Conservation (phyloP, 1,284 basidiomycete genomes). For the Microbotryum scabiosae region DNA sequence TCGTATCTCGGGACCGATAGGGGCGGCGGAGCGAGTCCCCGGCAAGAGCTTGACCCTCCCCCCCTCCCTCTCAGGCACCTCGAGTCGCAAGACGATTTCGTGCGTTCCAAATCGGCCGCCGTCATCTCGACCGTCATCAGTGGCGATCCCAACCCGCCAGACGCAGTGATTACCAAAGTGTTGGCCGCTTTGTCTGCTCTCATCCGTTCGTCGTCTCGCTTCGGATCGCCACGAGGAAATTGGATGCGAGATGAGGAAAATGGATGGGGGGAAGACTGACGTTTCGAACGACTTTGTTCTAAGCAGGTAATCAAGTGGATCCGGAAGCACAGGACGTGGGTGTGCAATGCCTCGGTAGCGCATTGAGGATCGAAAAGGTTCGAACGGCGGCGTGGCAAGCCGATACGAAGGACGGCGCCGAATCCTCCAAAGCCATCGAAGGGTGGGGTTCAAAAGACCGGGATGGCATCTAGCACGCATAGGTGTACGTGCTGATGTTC, state of each 20-base stretch:
- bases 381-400: constrained; percentile 49
- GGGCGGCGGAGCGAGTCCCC: neutral
- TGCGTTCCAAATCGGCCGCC: constrained; percentile 79
- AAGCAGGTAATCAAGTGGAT: constrained; percentile 23
- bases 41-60: neutral
- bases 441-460: constrained; percentile 46
- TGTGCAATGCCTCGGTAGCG: constrained; percentile 77
- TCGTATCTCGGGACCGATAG: constrained; percentile 1
- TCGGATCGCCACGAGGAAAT: no score
- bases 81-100: constrained; percentile 83
- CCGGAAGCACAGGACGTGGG: constrained; percentile 75
- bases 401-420: constrained; percentile 30
- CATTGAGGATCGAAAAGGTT: constrained; percentile 72
- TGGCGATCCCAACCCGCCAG: constrained; percentile 38
- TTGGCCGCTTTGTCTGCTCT: constrained; percentile 12
- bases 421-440: constrained; percentile 40
- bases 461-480: no score
- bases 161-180: constrained; percentile 16
- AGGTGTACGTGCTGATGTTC: neutral
- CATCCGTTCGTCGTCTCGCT: constrained; percentile 33
- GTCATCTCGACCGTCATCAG: constrained; percentile 79
- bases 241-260: no score
- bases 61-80: constrained; percentile 51
- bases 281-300: no score
- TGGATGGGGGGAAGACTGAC: no score